phyloP scores from a whole-genome alignment of 768 basidiomycete species.

The Mycena vitilis region DNA sequence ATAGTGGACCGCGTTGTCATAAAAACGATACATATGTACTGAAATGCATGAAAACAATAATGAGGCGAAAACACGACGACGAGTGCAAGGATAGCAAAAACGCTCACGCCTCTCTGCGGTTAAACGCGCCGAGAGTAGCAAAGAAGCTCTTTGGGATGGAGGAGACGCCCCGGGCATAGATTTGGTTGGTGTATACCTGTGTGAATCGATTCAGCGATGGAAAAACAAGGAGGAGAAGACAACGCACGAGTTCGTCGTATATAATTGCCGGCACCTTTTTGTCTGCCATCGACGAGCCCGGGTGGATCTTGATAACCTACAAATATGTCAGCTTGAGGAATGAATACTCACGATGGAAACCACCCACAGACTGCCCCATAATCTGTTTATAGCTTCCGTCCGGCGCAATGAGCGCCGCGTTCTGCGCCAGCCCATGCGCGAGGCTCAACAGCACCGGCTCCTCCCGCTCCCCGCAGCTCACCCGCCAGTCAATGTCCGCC shows the following conservation, averaged over 20 bases:
- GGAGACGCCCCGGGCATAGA: constrained; percentile 94
- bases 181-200: constrained; percentile 84
- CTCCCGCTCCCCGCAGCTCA: constrained; percentile 70
- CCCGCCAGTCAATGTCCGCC: constrained; percentile 68
- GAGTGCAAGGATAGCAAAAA: constrained; percentile 6
- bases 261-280: constrained; percentile 90
- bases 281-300: constrained; percentile 82
- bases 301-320: constrained; percentile 89
- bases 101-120: constrained; percentile 45
- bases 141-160: constrained; percentile 73
- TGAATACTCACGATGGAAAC: constrained; percentile 1
- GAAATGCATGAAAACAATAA: not conserved
- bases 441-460: constrained; percentile 79
- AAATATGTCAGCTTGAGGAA: not conserved
- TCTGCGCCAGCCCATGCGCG: constrained; percentile 81
- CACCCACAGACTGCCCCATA: constrained; percentile 74
- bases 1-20: no score
- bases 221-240: not conserved
- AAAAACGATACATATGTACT: no score
- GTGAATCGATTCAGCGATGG: constrained; percentile 7
- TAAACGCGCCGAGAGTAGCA: constrained; percentile 47
- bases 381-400: constrained; percentile 90
- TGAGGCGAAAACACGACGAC: constrained; percentile 5
- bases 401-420: constrained; percentile 85
- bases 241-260: constrained; percentile 90